Evolutionary conservation across 108 stramenopile species (phyloP), one percentile per base, ranked within the genome.

Genomic region (Skeletonema potamos): DNA sequence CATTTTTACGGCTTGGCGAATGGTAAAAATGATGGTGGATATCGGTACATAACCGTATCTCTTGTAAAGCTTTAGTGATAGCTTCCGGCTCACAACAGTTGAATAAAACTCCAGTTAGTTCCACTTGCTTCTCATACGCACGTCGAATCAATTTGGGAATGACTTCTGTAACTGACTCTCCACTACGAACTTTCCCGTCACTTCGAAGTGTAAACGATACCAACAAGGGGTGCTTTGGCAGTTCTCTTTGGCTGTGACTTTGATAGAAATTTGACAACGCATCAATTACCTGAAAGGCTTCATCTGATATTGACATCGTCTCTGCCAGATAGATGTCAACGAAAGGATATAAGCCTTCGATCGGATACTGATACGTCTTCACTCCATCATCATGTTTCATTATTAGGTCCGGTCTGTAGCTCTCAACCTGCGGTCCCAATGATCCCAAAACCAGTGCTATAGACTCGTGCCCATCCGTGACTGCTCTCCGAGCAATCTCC

Each of bases 41-140:
- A 0, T 76, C 39, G 12, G 68, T 4, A 59, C 82, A 58, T 3
- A 48, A n/a, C 9, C 43, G 41, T 54, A 94, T 82, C 17, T 64
- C 51, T 37, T 78, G 58, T 15, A 95, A 68, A 9, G 89, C 90
- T 62, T 68, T 81, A 0, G 82, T 87, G 9, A 95, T 88, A 5
- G 88, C 83, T 72, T 95, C 94, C 0, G 94, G 94, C 54, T 89
- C 86, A 48, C 77, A 70, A 66, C 94, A 95, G 62, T 95, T 95
- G 65, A 95, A 91, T 2, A 95, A 68, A 64, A 95, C 68, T 55
- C 73, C 91, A 36, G 82, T 65, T 13, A 89, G 76, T 86, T 24
- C 18, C 11, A 86, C 67, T 8, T 58, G 4, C 43, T 59, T 63
- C 6, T 68, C 36, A 28, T 56, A 1, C 1, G 81, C 57, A 59